These are phyloP conservation scores for Oemleria cerasiformis DNA, from an alignment of 306 rosid genomes.

Conservation along the genomic window DNA sequence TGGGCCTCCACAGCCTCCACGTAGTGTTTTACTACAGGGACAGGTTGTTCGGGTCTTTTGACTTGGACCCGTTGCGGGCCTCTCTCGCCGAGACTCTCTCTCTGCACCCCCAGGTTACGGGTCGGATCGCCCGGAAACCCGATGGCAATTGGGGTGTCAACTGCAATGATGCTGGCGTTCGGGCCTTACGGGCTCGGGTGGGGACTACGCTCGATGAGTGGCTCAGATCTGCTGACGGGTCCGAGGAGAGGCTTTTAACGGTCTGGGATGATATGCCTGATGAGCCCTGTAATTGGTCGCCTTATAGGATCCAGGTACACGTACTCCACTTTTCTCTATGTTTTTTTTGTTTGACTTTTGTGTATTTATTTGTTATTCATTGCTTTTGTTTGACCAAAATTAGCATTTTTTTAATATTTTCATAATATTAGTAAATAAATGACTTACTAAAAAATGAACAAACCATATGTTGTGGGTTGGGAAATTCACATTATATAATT, in stretches of 20 bases:
- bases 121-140: slow-evolving; percentile 40
- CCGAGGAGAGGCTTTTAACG: slow-evolving; percentile 42
- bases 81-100: slow-evolving; percentile 40
- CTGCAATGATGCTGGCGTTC: slow-evolving; percentile 66
- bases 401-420: too few relatives aligned
- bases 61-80: slow-evolving; percentile 49
- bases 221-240: slow-evolving; percentile 43
- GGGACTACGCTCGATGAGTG: slow-evolving; percentile 53
- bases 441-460: too few relatives aligned
- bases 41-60: slow-evolving; percentile 38
- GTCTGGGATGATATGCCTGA: slow-evolving; percentile 57
- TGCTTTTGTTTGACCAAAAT: too few relatives aligned
- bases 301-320: slow-evolving; percentile 69
- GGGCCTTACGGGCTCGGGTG: slow-evolving; percentile 48
- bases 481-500: too few relatives aligned
- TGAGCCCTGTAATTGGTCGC: slow-evolving; percentile 55
- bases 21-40: slow-evolving; percentile 49
- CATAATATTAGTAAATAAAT: too few relatives aligned
- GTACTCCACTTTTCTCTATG: too few relatives aligned
- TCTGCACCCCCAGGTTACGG: slow-evolving; percentile 52
- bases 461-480: too few relatives aligned
- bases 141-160: slow-evolving; percentile 52
- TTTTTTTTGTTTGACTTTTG: too few relatives aligned
- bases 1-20: slow-evolving; percentile 50
- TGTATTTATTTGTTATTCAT: too few relatives aligned